These are phyloP conservation scores for Uromyces viciae-fabae DNA, from an alignment of 1,284 basidiomycete species.

Conservation along the genomic window DNA sequence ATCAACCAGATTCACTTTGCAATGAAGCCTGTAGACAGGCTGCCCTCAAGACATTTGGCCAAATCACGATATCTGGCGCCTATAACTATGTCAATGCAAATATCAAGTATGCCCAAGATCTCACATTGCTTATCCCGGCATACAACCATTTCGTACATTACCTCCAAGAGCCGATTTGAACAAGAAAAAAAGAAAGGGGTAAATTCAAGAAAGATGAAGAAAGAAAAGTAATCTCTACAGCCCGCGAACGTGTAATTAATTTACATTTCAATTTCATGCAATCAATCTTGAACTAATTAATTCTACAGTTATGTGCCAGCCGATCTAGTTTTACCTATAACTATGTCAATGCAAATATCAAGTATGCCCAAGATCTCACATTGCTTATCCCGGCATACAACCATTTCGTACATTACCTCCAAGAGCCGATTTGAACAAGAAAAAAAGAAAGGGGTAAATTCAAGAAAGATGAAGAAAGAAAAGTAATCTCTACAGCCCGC, in stretches of 20 bases:
- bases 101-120: background rate
- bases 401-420: no score
- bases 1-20: background rate
- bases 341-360: no score
- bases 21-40: slow-evolving; percentile 20
- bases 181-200: background rate
- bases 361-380: no score
- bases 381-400: no score
- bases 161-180: background rate
- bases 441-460: no score
- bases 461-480: background rate
- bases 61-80: slow-evolving; percentile 1
- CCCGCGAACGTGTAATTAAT: background rate
- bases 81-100: slow-evolving; percentile 31
- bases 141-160: slow-evolving; percentile 38
- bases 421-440: no score
- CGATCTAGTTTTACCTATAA: no score
- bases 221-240: background rate
- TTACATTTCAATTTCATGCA: no score
- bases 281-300: no score
- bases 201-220: slow-evolving; percentile 6
- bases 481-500: background rate
- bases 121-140: background rate
- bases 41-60: slow-evolving; percentile 14
- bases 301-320: no score